phyloP scores from a whole-genome alignment of 2,329 filamentous ascomycete species.

The Aspergillus tamarii region DNA sequence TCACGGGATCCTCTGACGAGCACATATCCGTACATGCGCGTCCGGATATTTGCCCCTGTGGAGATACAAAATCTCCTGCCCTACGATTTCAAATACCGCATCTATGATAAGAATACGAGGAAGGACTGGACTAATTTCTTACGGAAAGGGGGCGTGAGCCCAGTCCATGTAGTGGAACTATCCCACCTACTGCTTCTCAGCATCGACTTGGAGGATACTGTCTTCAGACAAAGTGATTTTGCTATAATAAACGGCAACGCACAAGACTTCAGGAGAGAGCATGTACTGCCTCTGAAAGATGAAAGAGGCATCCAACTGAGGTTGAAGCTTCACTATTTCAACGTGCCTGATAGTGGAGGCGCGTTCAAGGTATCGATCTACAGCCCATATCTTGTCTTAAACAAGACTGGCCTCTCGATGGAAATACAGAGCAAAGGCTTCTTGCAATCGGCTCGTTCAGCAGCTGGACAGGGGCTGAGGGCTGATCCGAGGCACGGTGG shows the following conservation, averaged over 20 bases:
- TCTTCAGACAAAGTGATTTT: slow-evolving; percentile 94
- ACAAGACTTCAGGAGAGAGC: slow-evolving; percentile 85
- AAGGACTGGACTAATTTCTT: slow-evolving; percentile 99
- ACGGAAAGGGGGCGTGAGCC: slow-evolving; percentile 92
- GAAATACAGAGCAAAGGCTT: slow-evolving; percentile 87
- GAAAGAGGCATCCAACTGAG: slow-evolving; percentile 76
- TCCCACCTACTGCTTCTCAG: slow-evolving; percentile 91
- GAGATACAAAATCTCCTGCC: slow-evolving; percentile 93
- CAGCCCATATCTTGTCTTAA: slow-evolving; percentile 91
- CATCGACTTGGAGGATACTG: slow-evolving; percentile 94
- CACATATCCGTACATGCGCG: slow-evolving; percentile 91
- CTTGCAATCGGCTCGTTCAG: slow-evolving; percentile 77
- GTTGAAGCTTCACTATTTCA: slow-evolving; percentile 86
- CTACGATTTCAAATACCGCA: slow-evolving; percentile 98
- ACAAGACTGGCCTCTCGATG: slow-evolving; percentile 90
- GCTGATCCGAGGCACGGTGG: slow-evolving; percentile 56
- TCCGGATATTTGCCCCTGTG: slow-evolving; percentile 88
- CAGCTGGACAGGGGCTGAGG: slow-evolving; percentile 76
- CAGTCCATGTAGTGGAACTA: slow-evolving; percentile 94
- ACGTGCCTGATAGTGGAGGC: slow-evolving; percentile 86
- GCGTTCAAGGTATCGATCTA: slow-evolving; percentile 96
- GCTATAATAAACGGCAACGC: slow-evolving; percentile 92
- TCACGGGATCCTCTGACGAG: slow-evolving; percentile 78
- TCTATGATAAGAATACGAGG: slow-evolving; percentile 98
- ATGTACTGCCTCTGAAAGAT: slow-evolving; percentile 79